A percentile compares a stretch with the other conserved stretches of the same genome.
These are phyloP conservation scores for Ceratobasidium theobromae DNA, from an alignment of 1,284 basidiomycete genomes.

Conservation along the genomic window DNA sequence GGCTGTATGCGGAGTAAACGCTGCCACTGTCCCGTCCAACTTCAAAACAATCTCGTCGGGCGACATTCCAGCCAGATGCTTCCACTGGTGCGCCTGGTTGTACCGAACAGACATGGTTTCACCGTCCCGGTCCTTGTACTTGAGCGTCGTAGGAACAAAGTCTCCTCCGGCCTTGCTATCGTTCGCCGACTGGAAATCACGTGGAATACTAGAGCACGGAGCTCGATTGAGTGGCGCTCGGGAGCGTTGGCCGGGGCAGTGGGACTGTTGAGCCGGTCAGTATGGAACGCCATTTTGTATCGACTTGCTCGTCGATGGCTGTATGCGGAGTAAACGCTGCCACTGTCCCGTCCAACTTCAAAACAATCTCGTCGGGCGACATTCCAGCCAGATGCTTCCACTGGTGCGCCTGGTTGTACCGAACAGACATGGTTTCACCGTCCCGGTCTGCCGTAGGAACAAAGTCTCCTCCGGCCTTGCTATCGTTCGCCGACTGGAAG, in stretches of 20 bases:
- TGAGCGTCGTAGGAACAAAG: constrained; percentile 52
- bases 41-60: constrained; percentile 60
- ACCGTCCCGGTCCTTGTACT: constrained; percentile 57
- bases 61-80: constrained; percentile 61
- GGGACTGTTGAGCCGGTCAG: constrained; percentile 39
- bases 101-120: constrained; percentile 59
- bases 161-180: constrained; percentile 44
- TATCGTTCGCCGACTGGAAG: constrained; percentile 52
- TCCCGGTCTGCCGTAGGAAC: constrained; percentile 54
- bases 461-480: constrained; percentile 47
- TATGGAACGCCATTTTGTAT: not conserved
- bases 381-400: constrained; percentile 68
- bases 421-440: constrained; percentile 60
- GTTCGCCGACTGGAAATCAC: constrained; percentile 53
- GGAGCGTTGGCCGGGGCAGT: constrained; percentile 54
- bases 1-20: constrained; percentile 61
- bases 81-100: constrained; percentile 61
- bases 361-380: constrained; percentile 60
- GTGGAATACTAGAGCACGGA: constrained; percentile 62
- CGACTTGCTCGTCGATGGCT: constrained; percentile 52
- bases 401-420: constrained; percentile 54
- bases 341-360: constrained; percentile 43
- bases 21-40: constrained; percentile 44
- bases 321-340: constrained; percentile 61
- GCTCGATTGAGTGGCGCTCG: constrained; percentile 59